Percentiles rank a stretch among this genome's conserved stretches.
phyloP scores from a whole-genome alignment of 2,329 filamentous ascomycete species.

The Phoma sp. region DNA sequence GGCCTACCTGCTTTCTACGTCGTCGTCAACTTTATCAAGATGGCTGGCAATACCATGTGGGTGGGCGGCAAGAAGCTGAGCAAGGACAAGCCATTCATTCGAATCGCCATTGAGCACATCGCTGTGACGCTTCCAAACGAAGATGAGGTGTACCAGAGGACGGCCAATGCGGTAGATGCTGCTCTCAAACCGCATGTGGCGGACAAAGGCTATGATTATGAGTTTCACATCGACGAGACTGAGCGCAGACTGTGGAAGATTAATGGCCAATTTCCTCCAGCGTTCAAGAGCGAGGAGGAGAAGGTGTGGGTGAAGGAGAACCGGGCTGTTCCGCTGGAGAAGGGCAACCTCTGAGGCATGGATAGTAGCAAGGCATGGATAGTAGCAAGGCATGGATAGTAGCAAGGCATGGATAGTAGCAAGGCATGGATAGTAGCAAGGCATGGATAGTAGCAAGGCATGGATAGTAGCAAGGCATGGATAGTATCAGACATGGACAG shows the following conservation, averaged over 20 bases:
- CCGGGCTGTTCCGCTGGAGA: slow-evolving; percentile 4
- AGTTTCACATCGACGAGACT: slow-evolving; percentile 55
- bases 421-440: too few relatives aligned
- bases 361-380: too few relatives aligned
- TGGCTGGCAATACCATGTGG: slow-evolving; percentile 31
- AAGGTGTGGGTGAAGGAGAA: slow-evolving; percentile 42
- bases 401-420: too few relatives aligned
- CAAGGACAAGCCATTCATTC: slow-evolving; percentile 43
- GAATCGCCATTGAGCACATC: slow-evolving; percentile 43
- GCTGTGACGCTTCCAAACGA: slow-evolving; percentile 31
- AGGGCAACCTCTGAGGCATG: not conserved
- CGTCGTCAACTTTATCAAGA: slow-evolving; percentile 48
- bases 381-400: too few relatives aligned
- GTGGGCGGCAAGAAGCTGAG: slow-evolving; percentile 32
- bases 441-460: too few relatives aligned
- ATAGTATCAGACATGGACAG: too few relatives aligned
- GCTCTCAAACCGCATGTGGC: slow-evolving; percentile 49
- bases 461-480: too few relatives aligned
- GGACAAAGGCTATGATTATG: slow-evolving; percentile 54
- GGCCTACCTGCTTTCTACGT: slow-evolving; percentile 54
- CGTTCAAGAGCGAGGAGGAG: slow-evolving; percentile 40
- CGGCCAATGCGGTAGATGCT: slow-evolving; percentile 34
- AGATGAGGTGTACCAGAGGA: slow-evolving; percentile 16
- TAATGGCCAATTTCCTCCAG: slow-evolving; percentile 51
- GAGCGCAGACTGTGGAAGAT: slow-evolving; percentile 54